Evolutionary conservation across 1,139 yeast genomes (phyloP), one percentile per base, ranked within the genome.

Genomic region (Taphrina pruni): DNA sequence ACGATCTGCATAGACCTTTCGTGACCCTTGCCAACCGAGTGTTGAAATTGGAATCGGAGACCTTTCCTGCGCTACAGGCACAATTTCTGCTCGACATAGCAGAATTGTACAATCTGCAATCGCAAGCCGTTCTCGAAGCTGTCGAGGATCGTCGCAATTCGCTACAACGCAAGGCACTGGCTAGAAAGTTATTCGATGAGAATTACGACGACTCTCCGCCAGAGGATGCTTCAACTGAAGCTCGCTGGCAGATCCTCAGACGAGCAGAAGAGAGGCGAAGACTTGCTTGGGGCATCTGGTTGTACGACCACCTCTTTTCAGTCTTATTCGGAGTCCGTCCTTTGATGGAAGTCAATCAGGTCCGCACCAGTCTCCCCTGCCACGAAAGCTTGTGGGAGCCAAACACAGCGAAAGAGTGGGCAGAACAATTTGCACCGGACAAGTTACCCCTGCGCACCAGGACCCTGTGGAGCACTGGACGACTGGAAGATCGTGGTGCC

Each of bases 181-280:
- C 60, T 26, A 32, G 56, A 32, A 64, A 55, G 26, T 26, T 64
- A 14, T 64, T 64, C 26, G 60, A 64, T 14, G 61, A 64, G 50
- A 64, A 64, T n/a, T 64, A 64, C 46, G 66, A 62, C 45, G 67
- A 64, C 14, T 45, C 55, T n/a, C 67, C 67, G 9, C 55, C 60
- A 46, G 67, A 64, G 14, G 55, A 64, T 35, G 61, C 60, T 9
- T 43, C 60, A 1, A 64, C 67, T 5, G 67, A 64, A 55, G 61
- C 61, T 12, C 60, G 67, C 6, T 64, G 67, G 67, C 67, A 64
- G 55, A 64, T 64, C 2, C 48, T 64, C 32, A 60, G 67, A 32
- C 45, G 67, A 32, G 67, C 67, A 6, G 67, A 64, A 20, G 67
- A 64, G 39, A 38, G 67, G 14, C 48, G 67, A n/a, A 58, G 67